Conservation (phyloP, 129 eudicot species). For the Flaveria sonorensis region DNA sequence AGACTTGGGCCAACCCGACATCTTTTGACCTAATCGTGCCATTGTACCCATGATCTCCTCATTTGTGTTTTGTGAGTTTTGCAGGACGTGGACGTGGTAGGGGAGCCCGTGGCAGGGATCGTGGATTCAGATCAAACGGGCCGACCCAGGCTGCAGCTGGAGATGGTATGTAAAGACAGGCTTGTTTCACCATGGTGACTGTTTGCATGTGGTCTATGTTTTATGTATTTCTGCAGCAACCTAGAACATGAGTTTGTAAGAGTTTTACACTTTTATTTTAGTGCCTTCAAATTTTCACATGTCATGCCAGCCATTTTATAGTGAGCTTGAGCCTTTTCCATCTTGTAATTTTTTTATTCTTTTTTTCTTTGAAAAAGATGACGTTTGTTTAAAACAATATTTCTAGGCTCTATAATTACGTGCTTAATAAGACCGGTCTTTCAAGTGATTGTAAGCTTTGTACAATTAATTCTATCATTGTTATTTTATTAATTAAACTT, state of each 20-base stretch:
- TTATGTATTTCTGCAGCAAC: constrained; percentile 10
- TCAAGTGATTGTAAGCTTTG: not conserved
- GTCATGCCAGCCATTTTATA: constrained; percentile 40
- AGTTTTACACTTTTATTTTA: constrained; percentile 36
- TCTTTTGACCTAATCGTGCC: not conserved
- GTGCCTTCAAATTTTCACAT: constrained; percentile 11
- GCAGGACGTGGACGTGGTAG: constrained; percentile 89
- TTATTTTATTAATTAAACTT: too few species aligned
- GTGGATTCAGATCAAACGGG: constrained; percentile 67
- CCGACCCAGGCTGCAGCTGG: constrained; percentile 38
- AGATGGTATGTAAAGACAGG: constrained; percentile 33
- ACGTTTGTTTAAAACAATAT: constrained; percentile 5
- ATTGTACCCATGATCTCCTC: not conserved
- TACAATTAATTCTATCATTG: too few species aligned
- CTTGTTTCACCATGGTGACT: constrained; percentile 12
- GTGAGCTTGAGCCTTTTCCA: constrained; percentile 42
- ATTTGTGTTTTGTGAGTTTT: constrained; percentile 2
- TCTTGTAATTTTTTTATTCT: constrained; percentile 12
- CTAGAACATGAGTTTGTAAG: constrained; percentile 43
- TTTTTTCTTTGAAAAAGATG: constrained; percentile 1
- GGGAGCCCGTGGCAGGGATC: constrained; percentile 72
- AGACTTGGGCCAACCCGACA: not conserved
- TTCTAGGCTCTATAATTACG: constrained; percentile 22
- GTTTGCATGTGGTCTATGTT: constrained; percentile 33
- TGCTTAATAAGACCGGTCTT: not conserved